phyloP scores from a whole-genome alignment of 768 basidiomycete genomes.

The Mycena galericulata region DNA sequence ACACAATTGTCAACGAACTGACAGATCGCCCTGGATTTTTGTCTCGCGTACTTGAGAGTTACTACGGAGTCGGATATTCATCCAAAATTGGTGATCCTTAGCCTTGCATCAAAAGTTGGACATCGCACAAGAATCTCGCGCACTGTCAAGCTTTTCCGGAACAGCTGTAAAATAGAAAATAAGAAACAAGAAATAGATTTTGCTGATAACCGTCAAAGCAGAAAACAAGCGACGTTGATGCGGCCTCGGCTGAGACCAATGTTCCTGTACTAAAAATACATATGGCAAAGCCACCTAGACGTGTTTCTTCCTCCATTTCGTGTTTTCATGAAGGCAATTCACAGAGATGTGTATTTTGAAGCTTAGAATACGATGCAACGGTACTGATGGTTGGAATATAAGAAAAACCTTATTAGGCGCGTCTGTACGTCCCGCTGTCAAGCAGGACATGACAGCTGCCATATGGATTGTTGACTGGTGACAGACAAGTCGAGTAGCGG shows the following conservation, averaged over 20 bases:
- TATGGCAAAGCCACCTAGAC: constrained; percentile 1
- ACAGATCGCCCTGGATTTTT: too few species aligned
- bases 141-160: too few species aligned
- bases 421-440: constrained; percentile 2
- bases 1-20: too few species aligned
- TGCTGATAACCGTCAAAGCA: constrained; percentile 4
- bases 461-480: constrained; percentile 2
- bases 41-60: too few species aligned
- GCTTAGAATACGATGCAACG: background rate
- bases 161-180: too few species aligned
- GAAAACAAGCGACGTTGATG: background rate
- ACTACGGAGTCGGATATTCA: too few species aligned
- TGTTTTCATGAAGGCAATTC: background rate
- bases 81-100: too few species aligned
- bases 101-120: too few species aligned
- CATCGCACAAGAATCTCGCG: too few species aligned
- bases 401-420: background rate
- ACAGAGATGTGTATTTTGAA: constrained; percentile 2
- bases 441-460: background rate
- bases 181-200: constrained; percentile 3
- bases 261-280: constrained; percentile 2
- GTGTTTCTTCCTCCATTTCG: background rate
- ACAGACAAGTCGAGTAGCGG: constrained; percentile 2
- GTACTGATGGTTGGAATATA: constrained; percentile 1
- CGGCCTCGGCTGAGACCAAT: background rate